Evolutionary conservation across 2,329 filamentous ascomycete species (phyloP), one percentile per base, ranked within the genome.

Genomic region (Alternaria triticimaculans): DNA sequence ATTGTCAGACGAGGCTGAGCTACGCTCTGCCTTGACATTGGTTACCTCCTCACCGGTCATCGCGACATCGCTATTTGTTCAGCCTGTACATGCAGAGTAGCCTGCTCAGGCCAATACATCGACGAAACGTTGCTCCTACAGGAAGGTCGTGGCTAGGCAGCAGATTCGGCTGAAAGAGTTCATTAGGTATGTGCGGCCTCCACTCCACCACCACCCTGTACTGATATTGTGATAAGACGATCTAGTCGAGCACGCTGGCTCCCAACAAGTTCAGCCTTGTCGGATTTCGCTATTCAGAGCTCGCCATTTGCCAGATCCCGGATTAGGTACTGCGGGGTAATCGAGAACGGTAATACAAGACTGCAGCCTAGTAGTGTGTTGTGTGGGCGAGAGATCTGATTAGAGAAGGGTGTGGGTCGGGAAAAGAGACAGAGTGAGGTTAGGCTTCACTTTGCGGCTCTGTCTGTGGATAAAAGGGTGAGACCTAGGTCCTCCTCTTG

Each of bases 31-130:
- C 12, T 28, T 54, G 41, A 23, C 53, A 67, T 67, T 69, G 60
- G 60, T 20, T 50, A 45, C 20, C 33, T 46, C 26, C 51, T 72
- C 62, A 73, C 68, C 69, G 69, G 67, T 66, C 55, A 53, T 56
- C 60, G 26, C 58, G 18, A 49, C 41, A 58, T 58, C 51, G 25
- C 41, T n/a, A 48, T 57, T 23, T 55, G 54, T 21, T 45, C 45
- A 64, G 55, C 55, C 23, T 8, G 12, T 50, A 9, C 37, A 55
- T 58, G 53, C 56, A 51, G 21, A 7, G 11, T 44, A 55, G 53
- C 44, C 33, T 56, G 28, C 8, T 58, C 25, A 23, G 48, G 33
- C 67, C 66, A 69, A 67, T 67, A 53, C 33, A 15, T 37, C 20
- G 46, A 48, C 30, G 48, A 30, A 30, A 57, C 56, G 46, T 43